Evolutionary conservation across 2,329 filamentous ascomycete genomes (phyloP), one percentile per base, ranked within the genome.

Genomic region (Apiospora koreana): DNA sequence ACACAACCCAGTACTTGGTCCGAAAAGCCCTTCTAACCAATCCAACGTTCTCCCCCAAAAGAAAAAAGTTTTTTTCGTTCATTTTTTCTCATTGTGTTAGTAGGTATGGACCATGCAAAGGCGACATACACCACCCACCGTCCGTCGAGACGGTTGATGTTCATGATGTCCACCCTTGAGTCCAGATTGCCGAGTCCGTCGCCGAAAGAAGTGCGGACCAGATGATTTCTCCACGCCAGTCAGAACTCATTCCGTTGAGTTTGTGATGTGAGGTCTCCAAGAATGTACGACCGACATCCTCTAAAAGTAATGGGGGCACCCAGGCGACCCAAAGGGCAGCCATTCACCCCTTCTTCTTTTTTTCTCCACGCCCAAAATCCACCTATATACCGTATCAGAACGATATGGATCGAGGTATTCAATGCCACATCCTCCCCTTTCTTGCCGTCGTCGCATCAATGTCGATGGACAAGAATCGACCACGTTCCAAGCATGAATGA

Each of bases 31-130:
- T 72, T 74, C 70, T 69, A 76, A 74, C 62, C 70, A 69, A 73
- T 75, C 76, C 71, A 78, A 76, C 71, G 72, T 75, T 75, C 71
- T 71, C 77, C 73, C 69, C 50, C 72, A 66, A 41, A 21, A 48
- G 23, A 62, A 71, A 38, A 62, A 71, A 62, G 31, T 62, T 68
- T 71, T 74, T 76, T 76, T 75, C 74, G 50, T 72, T 67, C 64
- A 43, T 73, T 69, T 71, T 73, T 64, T 70, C 72, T 69, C 67
- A 68, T 69, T 71, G 69, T 16, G n/a, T n/a, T n/a, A n/a, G n/a
- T 16, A 43, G 69, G 50, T 70, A 54, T n/a, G n/a, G 25, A 31
- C 65, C 69, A 66, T 68, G 70, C 66, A 68, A 68, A 6, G 12
- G 18, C 41, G 28, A 14, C 25, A 43, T n/a, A n/a, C n/a, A n/a